Evolutionary conservation across 768 basidiomycete species (phyloP).

Genomic region (Dacryopinax primogenitus): DNA sequence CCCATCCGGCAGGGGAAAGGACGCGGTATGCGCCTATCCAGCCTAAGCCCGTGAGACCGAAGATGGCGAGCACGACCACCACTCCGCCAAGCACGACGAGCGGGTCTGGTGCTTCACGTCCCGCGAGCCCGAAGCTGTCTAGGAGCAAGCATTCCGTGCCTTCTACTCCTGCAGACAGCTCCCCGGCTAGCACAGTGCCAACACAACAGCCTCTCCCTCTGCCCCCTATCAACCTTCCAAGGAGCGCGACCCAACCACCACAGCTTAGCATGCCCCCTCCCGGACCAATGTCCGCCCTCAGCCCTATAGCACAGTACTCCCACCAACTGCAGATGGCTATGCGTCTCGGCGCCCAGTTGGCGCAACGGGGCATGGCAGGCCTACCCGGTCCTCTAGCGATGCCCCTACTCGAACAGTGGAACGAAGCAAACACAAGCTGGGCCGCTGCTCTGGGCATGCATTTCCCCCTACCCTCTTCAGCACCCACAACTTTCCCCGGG

Average conservation of each 20-base stretch:
- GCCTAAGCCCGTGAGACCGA: not conserved
- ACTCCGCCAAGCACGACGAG: constrained; percentile 3
- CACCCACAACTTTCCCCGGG: too few species aligned
- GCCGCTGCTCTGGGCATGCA: constrained; percentile 2
- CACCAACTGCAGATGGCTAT: not conserved
- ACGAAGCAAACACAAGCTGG: not conserved
- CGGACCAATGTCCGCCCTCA: not conserved
- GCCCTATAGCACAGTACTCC: not conserved
- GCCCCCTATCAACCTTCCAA: not conserved
- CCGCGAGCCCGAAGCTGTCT: not conserved
- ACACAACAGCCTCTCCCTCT: not conserved
- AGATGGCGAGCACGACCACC: not conserved
- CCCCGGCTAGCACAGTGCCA: not conserved
- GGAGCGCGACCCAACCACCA: not conserved
- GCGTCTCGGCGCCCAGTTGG: constrained; percentile 1
- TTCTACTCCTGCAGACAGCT: not conserved
- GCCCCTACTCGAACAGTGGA: not conserved
- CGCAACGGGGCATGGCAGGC: not conserved
- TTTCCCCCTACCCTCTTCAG: too few species aligned
- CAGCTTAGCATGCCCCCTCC: not conserved
- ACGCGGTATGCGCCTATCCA: constrained; percentile 4
- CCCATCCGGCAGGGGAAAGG: not conserved
- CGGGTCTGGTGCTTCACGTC: not conserved
- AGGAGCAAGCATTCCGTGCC: not conserved
- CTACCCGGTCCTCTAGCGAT: not conserved